Conservation (phyloP, 2,329 filamentous ascomycete species). For the Penicillium capsulatum region DNA sequence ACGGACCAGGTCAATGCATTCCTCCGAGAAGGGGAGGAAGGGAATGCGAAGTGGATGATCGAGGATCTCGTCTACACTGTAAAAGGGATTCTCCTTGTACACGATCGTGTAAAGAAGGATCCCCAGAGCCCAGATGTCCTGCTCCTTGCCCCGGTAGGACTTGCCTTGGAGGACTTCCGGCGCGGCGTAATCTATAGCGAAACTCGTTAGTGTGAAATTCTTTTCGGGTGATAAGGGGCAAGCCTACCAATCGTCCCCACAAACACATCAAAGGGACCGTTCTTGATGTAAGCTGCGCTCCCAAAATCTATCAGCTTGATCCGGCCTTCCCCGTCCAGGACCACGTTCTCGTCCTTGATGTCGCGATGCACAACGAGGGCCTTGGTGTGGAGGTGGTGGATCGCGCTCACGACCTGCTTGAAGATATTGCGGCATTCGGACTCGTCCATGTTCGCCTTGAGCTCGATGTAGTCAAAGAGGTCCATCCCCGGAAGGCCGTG, state of each 20-base stretch:
- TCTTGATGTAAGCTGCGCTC: slow-evolving; percentile 96
- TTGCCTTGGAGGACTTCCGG: slow-evolving; percentile 94
- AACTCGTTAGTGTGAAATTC: slow-evolving; percentile 7
- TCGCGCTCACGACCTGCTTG: slow-evolving; percentile 80
- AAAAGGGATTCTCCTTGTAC: slow-evolving; percentile 99
- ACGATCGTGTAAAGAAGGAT: slow-evolving; percentile 98
- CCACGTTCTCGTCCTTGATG: slow-evolving; percentile 98
- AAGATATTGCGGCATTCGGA: slow-evolving; percentile 92
- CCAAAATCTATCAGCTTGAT: slow-evolving; percentile 99
- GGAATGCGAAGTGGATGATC: slow-evolving; percentile 91
- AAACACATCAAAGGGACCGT: slow-evolving; percentile 96
- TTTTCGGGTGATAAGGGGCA: neutral
- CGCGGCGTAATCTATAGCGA: slow-evolving; percentile 80
- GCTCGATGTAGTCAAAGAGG: slow-evolving; percentile 96
- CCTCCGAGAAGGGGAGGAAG: slow-evolving; percentile 62
- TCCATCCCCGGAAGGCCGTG: slow-evolving; percentile 97
- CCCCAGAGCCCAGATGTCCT: slow-evolving; percentile 96
- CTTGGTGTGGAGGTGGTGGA: slow-evolving; percentile 87
- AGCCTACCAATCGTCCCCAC: slow-evolving; percentile 87
- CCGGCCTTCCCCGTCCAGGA: slow-evolving; percentile 87
- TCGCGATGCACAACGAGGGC: slow-evolving; percentile 92
- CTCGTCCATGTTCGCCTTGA: slow-evolving; percentile 95
- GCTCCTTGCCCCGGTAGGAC: slow-evolving; percentile 90
- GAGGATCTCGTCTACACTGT: slow-evolving; percentile 98
- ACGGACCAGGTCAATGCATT: slow-evolving; percentile 86